These are phyloP conservation scores for Cryptococcus sp. DNA, from an alignment of 1,284 basidiomycete genomes.

Conservation along the genomic window DNA sequence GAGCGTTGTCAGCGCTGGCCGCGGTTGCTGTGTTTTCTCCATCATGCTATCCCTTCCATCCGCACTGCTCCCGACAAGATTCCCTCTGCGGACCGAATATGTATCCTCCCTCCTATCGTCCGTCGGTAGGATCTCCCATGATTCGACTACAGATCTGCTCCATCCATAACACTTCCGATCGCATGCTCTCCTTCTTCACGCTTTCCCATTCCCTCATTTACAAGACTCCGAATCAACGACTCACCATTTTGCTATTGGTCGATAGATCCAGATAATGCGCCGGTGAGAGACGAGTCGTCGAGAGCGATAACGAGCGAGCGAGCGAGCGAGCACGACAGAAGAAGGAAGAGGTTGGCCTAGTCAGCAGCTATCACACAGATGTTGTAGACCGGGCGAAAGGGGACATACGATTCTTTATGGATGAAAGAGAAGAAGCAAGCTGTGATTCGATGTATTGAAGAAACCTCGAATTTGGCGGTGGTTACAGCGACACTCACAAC, in stretches of 20 bases:
- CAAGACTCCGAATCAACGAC: background rate
- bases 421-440: slow-evolving; percentile 9
- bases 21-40: background rate
- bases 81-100: background rate
- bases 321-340: slow-evolving; percentile 2
- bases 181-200: background rate
- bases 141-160: background rate
- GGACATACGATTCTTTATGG: slow-evolving; percentile 24
- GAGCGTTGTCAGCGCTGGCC: background rate
- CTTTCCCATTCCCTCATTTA: background rate
- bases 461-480: slow-evolving; percentile 13
- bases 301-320: background rate
- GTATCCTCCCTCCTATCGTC: background rate
- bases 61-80: background rate
- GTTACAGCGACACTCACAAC: too few relatives aligned
- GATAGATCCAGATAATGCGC: background rate
- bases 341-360: background rate
- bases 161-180: background rate
- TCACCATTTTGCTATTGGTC: slow-evolving; percentile 23
- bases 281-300: background rate
- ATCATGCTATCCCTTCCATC: background rate
- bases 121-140: background rate
- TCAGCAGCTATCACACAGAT: background rate
- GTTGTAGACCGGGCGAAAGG: background rate
- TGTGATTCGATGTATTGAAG: background rate